Evolutionary conservation across 2,329 filamentous ascomycete genomes (phyloP).

Genomic region (Aspergillus pseudoterreus): DNA sequence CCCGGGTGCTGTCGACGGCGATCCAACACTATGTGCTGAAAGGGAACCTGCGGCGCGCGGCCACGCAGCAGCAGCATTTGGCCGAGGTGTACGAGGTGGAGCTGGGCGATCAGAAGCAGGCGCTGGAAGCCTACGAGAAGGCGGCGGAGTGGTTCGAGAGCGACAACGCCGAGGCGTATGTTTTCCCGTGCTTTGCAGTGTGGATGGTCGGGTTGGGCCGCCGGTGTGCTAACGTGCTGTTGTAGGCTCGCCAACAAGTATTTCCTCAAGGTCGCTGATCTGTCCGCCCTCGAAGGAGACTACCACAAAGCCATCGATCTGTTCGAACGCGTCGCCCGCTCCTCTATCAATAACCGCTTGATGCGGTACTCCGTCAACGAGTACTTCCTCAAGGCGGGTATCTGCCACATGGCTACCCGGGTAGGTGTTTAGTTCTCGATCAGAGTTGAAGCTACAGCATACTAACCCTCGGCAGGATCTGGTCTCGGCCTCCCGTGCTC

Average conservation of each 20-base stretch:
- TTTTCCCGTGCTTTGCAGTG: background rate
- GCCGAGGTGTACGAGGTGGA: conserved; percentile 84
- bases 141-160: conserved; percentile 87
- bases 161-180: conserved; percentile 76
- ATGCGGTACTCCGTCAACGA: conserved; percentile 95
- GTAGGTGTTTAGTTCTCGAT: conserved; percentile 22
- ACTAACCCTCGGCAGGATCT: conserved; percentile 52
- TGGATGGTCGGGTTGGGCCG: background rate
- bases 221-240: background rate
- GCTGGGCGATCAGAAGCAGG: conserved; percentile 70
- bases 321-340: conserved; percentile 78
- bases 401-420: conserved; percentile 75
- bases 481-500: conserved; percentile 72
- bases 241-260: conserved; percentile 83
- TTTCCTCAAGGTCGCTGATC: conserved; percentile 86
- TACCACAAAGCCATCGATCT: conserved; percentile 78
- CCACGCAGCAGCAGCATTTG: conserved; percentile 83
- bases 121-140: conserved; percentile 77
- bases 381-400: conserved; percentile 89
- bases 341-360: conserved; percentile 80
- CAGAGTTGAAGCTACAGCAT: background rate
- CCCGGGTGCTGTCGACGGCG: conserved; percentile 71
- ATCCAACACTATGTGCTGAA: conserved; percentile 83
- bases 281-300: conserved; percentile 75
- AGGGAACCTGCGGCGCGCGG: conserved; percentile 87